Conservation (phyloP, 2,329 filamentous ascomycete genomes). For the Ophiostoma australiae region DNA sequence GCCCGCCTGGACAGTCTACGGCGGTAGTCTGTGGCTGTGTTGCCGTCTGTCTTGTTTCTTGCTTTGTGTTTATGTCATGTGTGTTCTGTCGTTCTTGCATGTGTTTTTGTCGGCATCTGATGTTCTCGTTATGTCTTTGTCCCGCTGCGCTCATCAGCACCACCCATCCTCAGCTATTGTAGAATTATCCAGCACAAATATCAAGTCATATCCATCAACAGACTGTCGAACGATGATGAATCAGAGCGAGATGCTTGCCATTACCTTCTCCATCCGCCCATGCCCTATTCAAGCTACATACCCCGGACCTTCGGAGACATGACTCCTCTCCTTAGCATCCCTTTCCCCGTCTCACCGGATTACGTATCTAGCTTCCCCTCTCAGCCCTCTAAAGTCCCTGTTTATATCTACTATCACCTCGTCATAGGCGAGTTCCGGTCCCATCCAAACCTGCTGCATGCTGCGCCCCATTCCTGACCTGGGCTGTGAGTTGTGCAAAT, state of each 20-base stretch:
- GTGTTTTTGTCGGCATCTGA: no score
- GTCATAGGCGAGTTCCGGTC: background rate
- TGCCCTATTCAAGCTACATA: background rate
- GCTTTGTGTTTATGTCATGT: background rate
- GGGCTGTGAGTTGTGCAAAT: background rate
- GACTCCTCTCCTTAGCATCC: background rate
- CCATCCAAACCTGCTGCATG: background rate
- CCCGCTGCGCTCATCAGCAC: background rate
- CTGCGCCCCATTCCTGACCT: conserved; percentile 16
- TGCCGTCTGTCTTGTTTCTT: background rate
- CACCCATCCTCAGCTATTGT: background rate
- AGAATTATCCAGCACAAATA: background rate
- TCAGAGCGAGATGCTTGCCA: background rate
- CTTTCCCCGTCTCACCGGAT: background rate
- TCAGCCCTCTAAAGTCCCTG: background rate
- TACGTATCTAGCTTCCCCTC: background rate
- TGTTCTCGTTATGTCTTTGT: background rate
- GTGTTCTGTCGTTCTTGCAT: background rate
- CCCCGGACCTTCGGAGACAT: conserved; percentile 9
- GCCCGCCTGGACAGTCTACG: conserved; percentile 85
- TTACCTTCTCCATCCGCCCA: background rate
- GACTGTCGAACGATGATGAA: no score
- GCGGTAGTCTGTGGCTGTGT: conserved; percentile 39
- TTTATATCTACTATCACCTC: background rate
- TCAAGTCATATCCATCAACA: no score